These are phyloP conservation scores for Geranium brycei DNA, from an alignment of 345 rosid species.

Conservation along the genomic window DNA sequence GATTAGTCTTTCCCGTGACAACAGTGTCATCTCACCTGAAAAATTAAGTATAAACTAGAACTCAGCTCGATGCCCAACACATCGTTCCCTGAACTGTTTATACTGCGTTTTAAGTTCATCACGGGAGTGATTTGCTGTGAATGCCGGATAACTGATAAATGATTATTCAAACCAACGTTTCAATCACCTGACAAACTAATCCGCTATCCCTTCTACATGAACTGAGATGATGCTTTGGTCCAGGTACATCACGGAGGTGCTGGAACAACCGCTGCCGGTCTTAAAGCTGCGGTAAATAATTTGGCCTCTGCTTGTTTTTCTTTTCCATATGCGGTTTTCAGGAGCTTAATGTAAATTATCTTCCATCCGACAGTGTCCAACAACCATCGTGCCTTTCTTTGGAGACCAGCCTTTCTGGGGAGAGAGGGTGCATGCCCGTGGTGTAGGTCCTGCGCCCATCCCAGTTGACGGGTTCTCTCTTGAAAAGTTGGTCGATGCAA, in stretches of 20 bases:
- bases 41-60: too few relatives aligned
- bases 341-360: neutral
- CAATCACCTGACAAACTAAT: too few relatives aligned
- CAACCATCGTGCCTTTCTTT: conserved; percentile 46
- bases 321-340: neutral
- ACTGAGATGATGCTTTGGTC: neutral
- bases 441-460: conserved; percentile 44
- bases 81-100: too few relatives aligned
- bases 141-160: too few relatives aligned
- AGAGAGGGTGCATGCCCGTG: conserved; percentile 40
- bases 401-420: conserved; percentile 65
- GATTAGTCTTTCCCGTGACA: too few relatives aligned
- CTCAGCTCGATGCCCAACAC: too few relatives aligned
- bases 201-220: too few relatives aligned
- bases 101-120: too few relatives aligned
- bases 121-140: too few relatives aligned
- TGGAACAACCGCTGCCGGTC: conserved; percentile 40
- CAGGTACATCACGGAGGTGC: conserved; percentile 28
- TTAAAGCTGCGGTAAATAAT: conserved; percentile 40
- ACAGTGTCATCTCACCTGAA: too few relatives aligned
- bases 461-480: conserved; percentile 37
- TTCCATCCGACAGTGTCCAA: conserved; percentile 30
- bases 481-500: conserved; percentile 38
- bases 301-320: neutral
- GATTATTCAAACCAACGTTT: too few relatives aligned